Evolutionary conservation across 1,284 basidiomycete species (phyloP), one percentile per base, ranked within the genome.

Genomic region (Tilletia horrida): DNA sequence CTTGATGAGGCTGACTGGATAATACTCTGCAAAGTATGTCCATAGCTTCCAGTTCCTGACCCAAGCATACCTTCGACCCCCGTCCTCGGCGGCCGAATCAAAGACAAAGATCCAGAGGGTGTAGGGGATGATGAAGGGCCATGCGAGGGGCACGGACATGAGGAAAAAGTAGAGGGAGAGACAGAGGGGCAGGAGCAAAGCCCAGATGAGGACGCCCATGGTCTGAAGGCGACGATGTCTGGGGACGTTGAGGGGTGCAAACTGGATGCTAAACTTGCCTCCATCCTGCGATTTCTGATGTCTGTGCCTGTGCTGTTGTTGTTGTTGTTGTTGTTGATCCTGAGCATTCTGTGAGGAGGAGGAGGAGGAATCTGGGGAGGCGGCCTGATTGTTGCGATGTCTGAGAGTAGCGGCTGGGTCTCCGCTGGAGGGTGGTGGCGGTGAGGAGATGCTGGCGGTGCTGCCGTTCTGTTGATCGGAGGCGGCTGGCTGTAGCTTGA

Each of bases 11-110:
- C 74, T 74, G 67, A 90, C 89, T 76, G 94, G 94, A 78, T 94
- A 97, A 83, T 96, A 96, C 64, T 92, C 91, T 63, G 90, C 89
- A 84, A 92, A 93, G 80, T 92, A 85, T 68, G 85, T 88, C 90
- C 92, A 97, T 71, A 92, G 86, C 55, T 84, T 82, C 68, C 86
- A 81, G 21, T 86, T 86, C 45, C 93, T 86, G 65, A 92, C 88
- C 90, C 90, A 92, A n/a, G 85, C 84, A 74, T 87, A 89, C 31
- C 88, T 85, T 23, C 92, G 84, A 0, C 91, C 93, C 13, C 94
- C 93, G 35, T 85, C 82, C 69, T 90, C 88, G 0, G 91, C 91
- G 63, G 90, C 89, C 29, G 85, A 84, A 83, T 97, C 94, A 65
- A 78, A 71, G 79, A 84, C 88, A 29, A 84, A 81, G 21, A 89